Base-by-base conservation (phyloP, 2,329 filamentous ascomycete species). In the Sarocladium kiliense region DNA sequence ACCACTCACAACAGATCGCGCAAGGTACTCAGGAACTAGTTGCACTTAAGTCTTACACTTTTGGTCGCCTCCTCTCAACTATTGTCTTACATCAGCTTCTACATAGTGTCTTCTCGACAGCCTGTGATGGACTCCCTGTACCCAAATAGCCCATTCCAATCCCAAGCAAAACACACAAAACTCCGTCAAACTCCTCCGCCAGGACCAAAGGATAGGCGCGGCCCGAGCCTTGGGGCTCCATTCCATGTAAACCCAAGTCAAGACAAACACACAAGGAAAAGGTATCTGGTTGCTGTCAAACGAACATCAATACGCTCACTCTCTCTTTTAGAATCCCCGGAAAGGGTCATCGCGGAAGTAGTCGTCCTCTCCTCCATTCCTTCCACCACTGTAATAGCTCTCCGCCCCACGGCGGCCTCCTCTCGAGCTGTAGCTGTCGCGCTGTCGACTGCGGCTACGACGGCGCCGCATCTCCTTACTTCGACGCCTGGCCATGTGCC, bases 331-430 rank as follows among this genome's bases (percentile, higher is more conserved):
- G 61, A 86, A 86, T 3, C 82, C 82, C 60, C 74, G 77, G 61
- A 86, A 86, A 1, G 83, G 83, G 58, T 87, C 82, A 23, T 85
- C 79, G 36, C 77, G 71, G 64, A 77, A 76, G 62, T 75, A 82
- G 56, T 85, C 81, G 56, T 85, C 81, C 58, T 84, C 79, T 6
- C 71, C 75, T 56, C 73, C 71, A 55, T 74, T 79, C 19, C 75
- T 76, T 27, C 32, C 21, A 18, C 50, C 50, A 3, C 71, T 65
- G 59, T 77, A 76, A 57, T 70, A 74, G 42, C 80, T 78, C 27
- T 82, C 77, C 1, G 72, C 78, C 9, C 66, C 69, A 11, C 73
- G 71, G 2, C 71, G 76, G 23, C 72, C 71, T 16, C 76, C 72
- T 41, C 74, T 26, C 16, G 42, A 76, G 55, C 70, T 69, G 58